Evolutionary conservation across 768 basidiomycete species (phyloP).

Genomic region (Royoungia palumana): DNA sequence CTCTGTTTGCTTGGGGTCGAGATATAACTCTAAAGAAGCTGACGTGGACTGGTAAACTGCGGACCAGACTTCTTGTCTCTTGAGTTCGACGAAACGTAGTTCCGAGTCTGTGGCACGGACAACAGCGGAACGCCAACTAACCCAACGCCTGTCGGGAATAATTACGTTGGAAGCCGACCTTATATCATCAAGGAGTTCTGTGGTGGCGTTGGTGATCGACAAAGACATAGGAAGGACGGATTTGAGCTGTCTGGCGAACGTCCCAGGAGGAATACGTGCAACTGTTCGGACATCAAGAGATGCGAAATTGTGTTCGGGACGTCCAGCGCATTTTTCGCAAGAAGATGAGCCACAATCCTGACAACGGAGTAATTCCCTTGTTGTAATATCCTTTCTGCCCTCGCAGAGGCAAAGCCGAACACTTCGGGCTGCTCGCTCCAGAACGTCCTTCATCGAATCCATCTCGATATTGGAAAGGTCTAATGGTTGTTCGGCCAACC

Average conservation of each 20-base stretch:
- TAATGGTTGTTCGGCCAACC: conserved; percentile 58
- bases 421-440: conserved; percentile 63
- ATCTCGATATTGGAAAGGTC: conserved; percentile 59
- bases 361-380: conserved; percentile 63
- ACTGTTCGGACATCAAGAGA: conserved; percentile 49
- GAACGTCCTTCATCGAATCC: conserved; percentile 49
- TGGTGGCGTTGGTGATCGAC: conserved; percentile 48
- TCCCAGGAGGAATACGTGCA: conserved; percentile 65
- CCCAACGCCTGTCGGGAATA: conserved; percentile 61
- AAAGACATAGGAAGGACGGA: conserved; percentile 86
- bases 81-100: conserved; percentile 79
- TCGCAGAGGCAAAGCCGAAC: conserved; percentile 88
- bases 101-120: conserved; percentile 55
- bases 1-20: conserved; percentile 75
- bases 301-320: conserved; percentile 80
- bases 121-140: conserved; percentile 65
- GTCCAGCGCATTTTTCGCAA: conserved; percentile 84
- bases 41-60: conserved; percentile 70
- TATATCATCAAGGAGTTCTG: conserved; percentile 50
- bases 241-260: conserved; percentile 77
- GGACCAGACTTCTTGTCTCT: conserved; percentile 87
- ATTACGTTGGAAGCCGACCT: conserved; percentile 36
- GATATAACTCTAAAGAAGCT: conserved; percentile 69
- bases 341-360: conserved; percentile 72
- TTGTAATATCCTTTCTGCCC: conserved; percentile 76